Evolutionary conservation across 352 stramenopile genomes (phyloP).

Genomic region (Phytophthora brassicae): DNA sequence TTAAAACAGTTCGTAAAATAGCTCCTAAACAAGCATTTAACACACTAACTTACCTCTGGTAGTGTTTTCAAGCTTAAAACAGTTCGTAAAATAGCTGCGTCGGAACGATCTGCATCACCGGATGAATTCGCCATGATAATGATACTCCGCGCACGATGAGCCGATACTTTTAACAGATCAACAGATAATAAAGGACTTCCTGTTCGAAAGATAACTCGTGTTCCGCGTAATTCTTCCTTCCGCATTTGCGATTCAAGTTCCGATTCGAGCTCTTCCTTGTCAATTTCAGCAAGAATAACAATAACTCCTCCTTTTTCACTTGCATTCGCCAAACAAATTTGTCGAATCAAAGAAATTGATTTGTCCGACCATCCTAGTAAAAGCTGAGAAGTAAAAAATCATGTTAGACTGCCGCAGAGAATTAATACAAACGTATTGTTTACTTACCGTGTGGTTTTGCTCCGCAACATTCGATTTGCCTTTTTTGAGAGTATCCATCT

Average conservation of each 20-base stretch:
- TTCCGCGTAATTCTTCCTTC: constrained; percentile 63
- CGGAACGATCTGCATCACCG: constrained; percentile 79
- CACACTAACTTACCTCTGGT: constrained; percentile 49
- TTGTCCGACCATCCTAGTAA: constrained; percentile 90
- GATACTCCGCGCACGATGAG: constrained; percentile 71
- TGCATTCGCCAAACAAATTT: constrained; percentile 87
- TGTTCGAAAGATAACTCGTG: constrained; percentile 78
- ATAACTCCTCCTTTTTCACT: constrained; percentile 83
- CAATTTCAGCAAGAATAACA: constrained; percentile 71
- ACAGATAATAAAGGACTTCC: constrained; percentile 79
- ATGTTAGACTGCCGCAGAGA: no score
- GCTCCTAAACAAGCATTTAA: no score
- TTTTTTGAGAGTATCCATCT: constrained; percentile 90
- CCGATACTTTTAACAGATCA: constrained; percentile 81
- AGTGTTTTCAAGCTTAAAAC: constrained; percentile 83
- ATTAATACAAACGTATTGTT: neutral
- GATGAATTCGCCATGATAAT: constrained; percentile 80
- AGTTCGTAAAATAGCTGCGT: constrained; percentile 74
- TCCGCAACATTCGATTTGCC: constrained; percentile 84
- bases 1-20: constrained; percentile 77
- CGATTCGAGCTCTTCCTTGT: constrained; percentile 81
- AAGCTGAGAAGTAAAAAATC: constrained; percentile 37
- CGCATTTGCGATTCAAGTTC: constrained; percentile 64
- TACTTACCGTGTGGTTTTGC: constrained; percentile 68
- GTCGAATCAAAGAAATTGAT: constrained; percentile 79